These are phyloP conservation scores for Parietichytrium sp. DNA, from an alignment of 108 stramenopile genomes.

Conservation along the genomic window DNA sequence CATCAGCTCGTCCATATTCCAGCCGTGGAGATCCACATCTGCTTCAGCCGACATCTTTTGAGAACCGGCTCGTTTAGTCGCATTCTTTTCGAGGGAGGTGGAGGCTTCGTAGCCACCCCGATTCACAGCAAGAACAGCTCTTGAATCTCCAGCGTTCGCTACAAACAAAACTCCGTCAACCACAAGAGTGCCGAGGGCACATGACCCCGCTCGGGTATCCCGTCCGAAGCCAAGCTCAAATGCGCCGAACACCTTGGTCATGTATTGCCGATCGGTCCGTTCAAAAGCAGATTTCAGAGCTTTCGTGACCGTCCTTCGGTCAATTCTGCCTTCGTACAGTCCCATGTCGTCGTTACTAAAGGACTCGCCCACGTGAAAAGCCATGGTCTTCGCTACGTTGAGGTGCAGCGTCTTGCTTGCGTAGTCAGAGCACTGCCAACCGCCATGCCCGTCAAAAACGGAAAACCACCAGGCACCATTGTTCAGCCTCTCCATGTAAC, in stretches of 20 bases:
- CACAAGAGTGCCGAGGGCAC: conserved; percentile 55
- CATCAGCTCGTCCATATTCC: conserved; percentile 29
- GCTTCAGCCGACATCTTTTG: conserved; percentile 21
- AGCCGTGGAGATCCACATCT: conserved; percentile 29
- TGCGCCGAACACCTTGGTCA: conserved; percentile 51
- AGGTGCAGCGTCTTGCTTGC: conserved; percentile 23
- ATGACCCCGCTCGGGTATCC: conserved; percentile 58
- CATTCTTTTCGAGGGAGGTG: not conserved
- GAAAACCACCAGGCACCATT: conserved; percentile 52
- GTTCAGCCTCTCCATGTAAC: conserved; percentile 38
- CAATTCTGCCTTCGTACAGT: not conserved
- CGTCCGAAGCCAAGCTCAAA: conserved; percentile 62
- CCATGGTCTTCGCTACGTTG: not conserved
- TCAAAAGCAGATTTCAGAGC: conserved; percentile 53
- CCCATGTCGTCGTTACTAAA: too few relatives aligned
- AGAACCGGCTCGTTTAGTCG: not conserved
- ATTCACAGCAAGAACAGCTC: conserved; percentile 36
- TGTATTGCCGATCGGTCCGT: conserved; percentile 52
- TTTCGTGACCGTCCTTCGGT: not conserved
- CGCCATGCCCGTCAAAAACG: conserved; percentile 68
- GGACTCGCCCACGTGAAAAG: not conserved
- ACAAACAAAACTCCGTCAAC: conserved; percentile 50
- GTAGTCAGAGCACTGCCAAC: conserved; percentile 67
- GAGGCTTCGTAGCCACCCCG: conserved; percentile 24
- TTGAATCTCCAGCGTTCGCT: conserved; percentile 50